Conservation (phyloP, 1,284 basidiomycete species). For the Trichosporon asahii region DNA sequence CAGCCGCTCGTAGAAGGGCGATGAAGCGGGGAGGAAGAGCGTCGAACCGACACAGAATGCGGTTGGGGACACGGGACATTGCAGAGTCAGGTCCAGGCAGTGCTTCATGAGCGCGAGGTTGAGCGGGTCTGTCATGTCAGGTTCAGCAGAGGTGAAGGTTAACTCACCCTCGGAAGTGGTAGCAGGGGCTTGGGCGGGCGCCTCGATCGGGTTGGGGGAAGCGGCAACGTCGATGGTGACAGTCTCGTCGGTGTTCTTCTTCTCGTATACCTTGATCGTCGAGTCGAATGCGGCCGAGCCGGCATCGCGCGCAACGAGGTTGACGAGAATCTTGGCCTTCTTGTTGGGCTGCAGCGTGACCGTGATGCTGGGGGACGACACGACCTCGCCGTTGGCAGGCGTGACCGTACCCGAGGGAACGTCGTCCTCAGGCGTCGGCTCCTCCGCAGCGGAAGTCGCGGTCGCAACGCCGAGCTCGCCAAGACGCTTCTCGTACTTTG, state of each 20-base stretch:
- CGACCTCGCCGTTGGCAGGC: constrained; percentile 12
- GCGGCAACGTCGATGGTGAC: constrained; percentile 30
- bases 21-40: constrained; percentile 58
- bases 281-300: constrained; percentile 18
- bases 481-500: constrained; percentile 54
- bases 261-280: constrained; percentile 39
- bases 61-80: constrained; percentile 56
- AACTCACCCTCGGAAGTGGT: constrained; percentile 16
- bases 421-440: constrained; percentile 2
- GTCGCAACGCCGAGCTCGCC: constrained; percentile 50
- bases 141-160: neutral
- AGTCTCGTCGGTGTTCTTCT: constrained; percentile 49
- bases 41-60: constrained; percentile 96
- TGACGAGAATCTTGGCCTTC: constrained; percentile 44
- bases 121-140: constrained; percentile 32
- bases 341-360: constrained; percentile 44
- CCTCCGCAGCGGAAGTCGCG: constrained; percentile 3
- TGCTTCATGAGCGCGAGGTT: constrained; percentile 46
- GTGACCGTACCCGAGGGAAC: constrained; percentile 12
- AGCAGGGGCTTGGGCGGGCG: neutral
- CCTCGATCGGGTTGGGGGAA: constrained; percentile 11
- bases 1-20: constrained; percentile 45
- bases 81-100: constrained; percentile 46
- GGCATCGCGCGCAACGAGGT: constrained; percentile 26
- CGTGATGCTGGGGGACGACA: constrained; percentile 12